These are phyloP conservation scores for Flueggea neowawraea DNA, from an alignment of 441 rosid genomes.

Conservation along the genomic window DNA sequence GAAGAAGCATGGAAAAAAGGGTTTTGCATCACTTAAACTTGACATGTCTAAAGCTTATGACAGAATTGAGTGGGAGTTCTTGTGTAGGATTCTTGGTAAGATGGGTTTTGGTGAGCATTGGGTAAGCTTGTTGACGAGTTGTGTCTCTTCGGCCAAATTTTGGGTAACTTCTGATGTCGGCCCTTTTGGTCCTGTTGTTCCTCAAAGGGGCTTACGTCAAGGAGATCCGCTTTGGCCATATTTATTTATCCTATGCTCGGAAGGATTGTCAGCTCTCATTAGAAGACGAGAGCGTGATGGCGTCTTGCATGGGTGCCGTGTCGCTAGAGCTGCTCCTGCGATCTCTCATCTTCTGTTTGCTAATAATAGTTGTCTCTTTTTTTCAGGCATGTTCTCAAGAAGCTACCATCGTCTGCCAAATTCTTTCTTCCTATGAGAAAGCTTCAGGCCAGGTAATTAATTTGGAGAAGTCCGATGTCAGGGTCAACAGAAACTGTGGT, in stretches of 20 bases:
- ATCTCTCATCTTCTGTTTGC: not conserved
- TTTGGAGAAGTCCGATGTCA: not conserved
- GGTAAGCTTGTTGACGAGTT: too few species aligned
- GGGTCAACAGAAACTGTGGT: too few species aligned
- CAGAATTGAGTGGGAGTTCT: not conserved
- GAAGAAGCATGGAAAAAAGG: not conserved
- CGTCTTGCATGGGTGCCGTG: not conserved
- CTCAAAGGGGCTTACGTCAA: not conserved
- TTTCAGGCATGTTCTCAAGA: not conserved
- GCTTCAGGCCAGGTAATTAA: not conserved
- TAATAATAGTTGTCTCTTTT: not conserved
- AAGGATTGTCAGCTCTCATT: too few species aligned
- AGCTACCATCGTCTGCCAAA: not conserved
- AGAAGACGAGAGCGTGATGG: not conserved
- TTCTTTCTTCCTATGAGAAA: not conserved
- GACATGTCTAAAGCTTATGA: not conserved
- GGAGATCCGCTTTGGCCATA: not conserved
- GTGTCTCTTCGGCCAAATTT: not conserved
- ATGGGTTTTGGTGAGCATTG: too few species aligned
- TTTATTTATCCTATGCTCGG: not conserved
- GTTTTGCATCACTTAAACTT: not conserved
- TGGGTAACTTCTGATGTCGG: not conserved
- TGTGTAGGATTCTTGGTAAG: too few species aligned
- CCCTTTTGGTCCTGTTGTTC: not conserved
- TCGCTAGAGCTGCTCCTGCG: not conserved